Base-by-base conservation (phyloP, 192 early-diverging fungal genomes). In the Coemansia sp. region DNA sequence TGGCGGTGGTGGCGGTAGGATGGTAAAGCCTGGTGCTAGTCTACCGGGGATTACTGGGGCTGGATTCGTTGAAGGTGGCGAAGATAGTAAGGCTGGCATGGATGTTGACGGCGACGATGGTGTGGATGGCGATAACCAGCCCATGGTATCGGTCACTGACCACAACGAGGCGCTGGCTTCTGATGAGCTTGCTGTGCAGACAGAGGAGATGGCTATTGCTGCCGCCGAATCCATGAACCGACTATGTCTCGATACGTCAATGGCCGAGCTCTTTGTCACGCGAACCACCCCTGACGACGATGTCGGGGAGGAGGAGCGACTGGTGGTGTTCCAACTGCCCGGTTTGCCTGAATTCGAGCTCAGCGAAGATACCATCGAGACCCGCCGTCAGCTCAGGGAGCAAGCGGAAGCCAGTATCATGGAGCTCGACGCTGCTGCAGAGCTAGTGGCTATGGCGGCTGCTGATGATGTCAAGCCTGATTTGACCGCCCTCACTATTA, bases 391-490 rank as follows among this genome's bases (percentile, higher is more conserved):
- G 8, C 51, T 10, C 69, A 66, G 33, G 62, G 39, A 26, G 35
- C 59, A 73, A 16, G 61, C 66, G 0, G 65, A 73, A 51, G 60
- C 64, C 46, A 71, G 59, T 31, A 69, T 72, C 6, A 65, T 56
- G 0, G 73, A 70, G 0, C 46, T 78, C 6, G 74, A 79, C 46
- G 74, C 61, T 7, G 63, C 56, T 10, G n/a, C 24, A 0, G 40
- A 18, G 46, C 23, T 28, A 8, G 14, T 60, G 37, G 70, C 65
- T 14, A 24, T 70, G 3, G 55, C 73, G 9, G 65, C 62, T 14
- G n/a, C n/a, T n/a, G n/a, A n/a, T n/a, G 85, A 78, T 21, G 57
- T 73, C 7, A 78, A 78, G 21, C 76, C 76, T 0, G 53, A 65
- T 48, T 36, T 76, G 26, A 11, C 56, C 3, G 21, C 51, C 14